Percentiles rank a stretch among this genome's conserved stretches.
Conservation (phyloP, 1,284 basidiomycete genomes). For the Vanrija sp. region DNA sequence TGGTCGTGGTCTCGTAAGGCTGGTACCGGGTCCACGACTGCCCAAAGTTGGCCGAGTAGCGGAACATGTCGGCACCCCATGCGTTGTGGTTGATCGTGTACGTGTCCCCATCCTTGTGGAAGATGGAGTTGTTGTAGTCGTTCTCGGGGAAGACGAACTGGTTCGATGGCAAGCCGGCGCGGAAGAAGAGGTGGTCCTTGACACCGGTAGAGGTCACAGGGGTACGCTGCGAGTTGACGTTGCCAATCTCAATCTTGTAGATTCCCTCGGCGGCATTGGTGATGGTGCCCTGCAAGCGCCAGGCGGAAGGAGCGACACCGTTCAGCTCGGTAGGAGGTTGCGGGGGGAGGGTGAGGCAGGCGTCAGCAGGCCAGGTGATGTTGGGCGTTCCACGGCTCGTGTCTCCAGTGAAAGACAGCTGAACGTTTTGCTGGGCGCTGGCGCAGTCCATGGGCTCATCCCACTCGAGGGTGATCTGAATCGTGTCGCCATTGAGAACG, state of each 20-base stretch:
- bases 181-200: conserved; percentile 68
- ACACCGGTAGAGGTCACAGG: conserved; percentile 35
- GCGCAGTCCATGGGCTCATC: conserved; percentile 69
- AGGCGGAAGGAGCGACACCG: conserved; percentile 58
- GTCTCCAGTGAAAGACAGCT: not conserved
- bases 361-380: conserved; percentile 49
- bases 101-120: conserved; percentile 59
- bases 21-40: conserved; percentile 75
- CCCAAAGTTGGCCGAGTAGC: conserved; percentile 83
- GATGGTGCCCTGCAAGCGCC: conserved; percentile 71
- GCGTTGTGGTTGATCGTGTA: conserved; percentile 76
- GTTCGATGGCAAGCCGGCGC: conserved; percentile 70
- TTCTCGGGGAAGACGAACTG: conserved; percentile 71
- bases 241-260: conserved; percentile 43
- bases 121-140: conserved; percentile 63
- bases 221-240: conserved; percentile 51
- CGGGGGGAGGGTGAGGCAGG: conserved; percentile 51
- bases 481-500: conserved; percentile 55
- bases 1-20: conserved; percentile 67
- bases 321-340: conserved; percentile 41
- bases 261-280: conserved; percentile 49
- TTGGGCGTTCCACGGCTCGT: conserved; percentile 23
- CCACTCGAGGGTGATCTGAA: conserved; percentile 72
- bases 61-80: conserved; percentile 77
- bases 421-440: conserved; percentile 53